A percentile compares a stretch with the other conserved stretches of the same genome.
These are phyloP conservation scores for Colletotrichum tanaceti DNA, from an alignment of 2,329 filamentous ascomycete species.

Conservation along the genomic window DNA sequence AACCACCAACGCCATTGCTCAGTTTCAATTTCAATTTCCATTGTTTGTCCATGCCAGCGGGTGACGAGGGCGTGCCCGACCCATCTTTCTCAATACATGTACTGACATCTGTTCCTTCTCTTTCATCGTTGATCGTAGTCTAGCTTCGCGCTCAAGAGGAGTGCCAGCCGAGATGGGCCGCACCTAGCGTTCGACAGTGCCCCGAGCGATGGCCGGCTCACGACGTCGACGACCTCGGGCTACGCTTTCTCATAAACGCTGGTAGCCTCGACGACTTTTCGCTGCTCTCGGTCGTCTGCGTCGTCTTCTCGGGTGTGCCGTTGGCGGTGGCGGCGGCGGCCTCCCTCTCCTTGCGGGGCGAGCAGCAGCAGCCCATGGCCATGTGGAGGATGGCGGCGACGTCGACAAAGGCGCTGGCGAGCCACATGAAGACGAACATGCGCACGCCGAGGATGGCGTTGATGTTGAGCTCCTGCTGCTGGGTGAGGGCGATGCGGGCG, in stretches of 20 bases:
- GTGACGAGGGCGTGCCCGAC: not conserved
- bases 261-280: constrained; percentile 38
- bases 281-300: constrained; percentile 19
- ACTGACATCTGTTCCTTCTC: not conserved
- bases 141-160: not conserved
- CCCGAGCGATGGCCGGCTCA: not conserved
- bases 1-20: constrained; percentile 38
- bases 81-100: not conserved
- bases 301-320: constrained; percentile 31
- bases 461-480: constrained; percentile 81
- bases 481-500: constrained; percentile 80
- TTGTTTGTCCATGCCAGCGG: not conserved
- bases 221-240: constrained; percentile 34
- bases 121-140: not conserved
- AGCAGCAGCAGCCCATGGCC: constrained; percentile 81
- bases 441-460: constrained; percentile 73
- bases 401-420: constrained; percentile 74
- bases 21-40: constrained; percentile 27
- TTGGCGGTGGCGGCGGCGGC: constrained; percentile 5
- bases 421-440: constrained; percentile 94
- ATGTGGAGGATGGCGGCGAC: constrained; percentile 80
- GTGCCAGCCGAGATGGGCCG: not conserved
- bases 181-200: not conserved
- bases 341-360: constrained; percentile 27
- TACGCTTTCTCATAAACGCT: constrained; percentile 40